phyloP scores from a whole-genome alignment of 2,329 filamentous ascomycete genomes.

The Allantophomopsis cytisporea region DNA sequence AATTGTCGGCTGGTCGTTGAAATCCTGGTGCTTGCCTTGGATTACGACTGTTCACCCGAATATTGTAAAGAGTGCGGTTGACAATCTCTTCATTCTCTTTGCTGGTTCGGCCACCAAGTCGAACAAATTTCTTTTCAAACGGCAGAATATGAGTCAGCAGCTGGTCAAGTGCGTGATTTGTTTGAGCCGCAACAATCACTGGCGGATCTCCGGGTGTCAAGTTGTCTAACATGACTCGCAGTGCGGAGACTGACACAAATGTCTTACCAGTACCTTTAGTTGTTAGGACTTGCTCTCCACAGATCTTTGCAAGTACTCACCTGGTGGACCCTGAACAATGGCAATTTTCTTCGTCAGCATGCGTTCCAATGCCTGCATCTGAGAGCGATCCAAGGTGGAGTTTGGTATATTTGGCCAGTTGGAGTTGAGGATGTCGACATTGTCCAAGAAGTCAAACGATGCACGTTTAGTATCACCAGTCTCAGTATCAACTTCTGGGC shows the following conservation, averaged over 20 bases:
- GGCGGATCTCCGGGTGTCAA: conserved; percentile 42
- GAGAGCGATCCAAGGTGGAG: conserved; percentile 52
- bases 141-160: conserved; percentile 33
- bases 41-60: conserved; percentile 28
- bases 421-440: conserved; percentile 35
- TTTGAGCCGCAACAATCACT: conserved; percentile 72
- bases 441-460: conserved; percentile 21
- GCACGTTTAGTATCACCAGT: conserved; percentile 7
- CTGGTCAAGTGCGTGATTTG: conserved; percentile 84
- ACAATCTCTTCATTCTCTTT: conserved; percentile 43
- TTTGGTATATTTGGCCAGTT: conserved; percentile 32
- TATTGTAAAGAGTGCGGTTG: conserved; percentile 49
- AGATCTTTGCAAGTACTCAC: too few species aligned
- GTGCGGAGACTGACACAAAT: conserved; percentile 59
- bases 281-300: too few species aligned
- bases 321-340: conserved; percentile 70
- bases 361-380: conserved; percentile 50
- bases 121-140: conserved; percentile 49
- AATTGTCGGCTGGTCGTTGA: neutral
- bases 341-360: conserved; percentile 62
- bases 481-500: neutral
- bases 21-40: conserved; percentile 2
- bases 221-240: conserved; percentile 52
- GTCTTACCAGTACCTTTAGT: conserved; percentile 56
- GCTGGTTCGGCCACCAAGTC: conserved; percentile 28